phyloP scores from a whole-genome alignment of 192 early-diverging fungal genomes.

The Backusella sp. region DNA sequence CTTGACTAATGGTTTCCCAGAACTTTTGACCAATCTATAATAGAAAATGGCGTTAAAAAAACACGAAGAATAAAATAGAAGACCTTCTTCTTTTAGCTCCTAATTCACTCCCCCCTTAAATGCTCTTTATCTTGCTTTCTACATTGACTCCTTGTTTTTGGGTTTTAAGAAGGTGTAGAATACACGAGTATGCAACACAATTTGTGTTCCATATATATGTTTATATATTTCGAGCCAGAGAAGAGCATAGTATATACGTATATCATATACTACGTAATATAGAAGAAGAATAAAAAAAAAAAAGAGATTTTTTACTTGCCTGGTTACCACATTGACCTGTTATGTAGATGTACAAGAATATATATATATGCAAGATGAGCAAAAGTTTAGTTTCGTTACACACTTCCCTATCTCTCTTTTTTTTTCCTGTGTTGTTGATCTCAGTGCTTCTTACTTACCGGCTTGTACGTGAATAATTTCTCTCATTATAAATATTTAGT shows the following conservation, averaged over 20 bases:
- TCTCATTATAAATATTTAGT: slow-evolving; percentile 41
- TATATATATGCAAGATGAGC: not conserved
- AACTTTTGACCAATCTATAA: slow-evolving; percentile 75
- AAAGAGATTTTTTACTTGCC: slow-evolving; percentile 1
- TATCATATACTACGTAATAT: not conserved
- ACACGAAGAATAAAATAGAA: not conserved
- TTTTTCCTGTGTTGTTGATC: not conserved
- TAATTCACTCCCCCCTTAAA: not conserved
- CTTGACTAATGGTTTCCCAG: slow-evolving; percentile 82
- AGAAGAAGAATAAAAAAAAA: not conserved
- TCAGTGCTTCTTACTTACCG: slow-evolving; percentile 35
- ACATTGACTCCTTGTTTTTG: not conserved
- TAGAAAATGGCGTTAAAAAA: not conserved
- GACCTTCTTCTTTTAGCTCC: not conserved
- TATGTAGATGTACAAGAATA: slow-evolving; percentile 12
- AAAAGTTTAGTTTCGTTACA: not conserved
- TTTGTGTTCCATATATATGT: not conserved
- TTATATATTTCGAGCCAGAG: not conserved
- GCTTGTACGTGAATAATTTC: slow-evolving; percentile 60
- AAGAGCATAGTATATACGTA: not conserved
- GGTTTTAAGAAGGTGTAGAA: not conserved
- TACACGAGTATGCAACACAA: not conserved
- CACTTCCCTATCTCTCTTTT: not conserved
- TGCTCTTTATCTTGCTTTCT: not conserved
- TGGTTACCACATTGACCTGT: slow-evolving; percentile 56